These are phyloP conservation scores for Panicum hallii DNA, from an alignment of 202 grass and related monocot genomes.

Conservation along the genomic window DNA sequence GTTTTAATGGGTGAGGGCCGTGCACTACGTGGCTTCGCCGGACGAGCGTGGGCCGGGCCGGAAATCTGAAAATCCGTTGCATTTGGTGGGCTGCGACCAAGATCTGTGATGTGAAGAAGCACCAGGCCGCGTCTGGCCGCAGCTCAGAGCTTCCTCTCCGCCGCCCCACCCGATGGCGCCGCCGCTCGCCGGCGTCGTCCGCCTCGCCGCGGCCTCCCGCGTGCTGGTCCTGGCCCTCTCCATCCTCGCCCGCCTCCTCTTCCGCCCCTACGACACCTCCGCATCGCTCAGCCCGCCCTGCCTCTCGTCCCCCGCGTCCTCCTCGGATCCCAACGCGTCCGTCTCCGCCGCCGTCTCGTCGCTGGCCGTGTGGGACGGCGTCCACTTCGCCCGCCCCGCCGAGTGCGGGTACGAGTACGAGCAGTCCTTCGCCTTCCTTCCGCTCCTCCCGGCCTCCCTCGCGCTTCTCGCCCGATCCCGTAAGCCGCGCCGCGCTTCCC, in stretches of 20 bases:
- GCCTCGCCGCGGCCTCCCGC: slow-evolving; percentile 58
- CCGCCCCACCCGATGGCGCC: background rate
- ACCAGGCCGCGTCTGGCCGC: too few relatives aligned
- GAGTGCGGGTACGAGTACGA: slow-evolving; percentile 99
- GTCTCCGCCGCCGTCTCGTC: slow-evolving; percentile 59
- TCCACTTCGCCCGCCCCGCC: slow-evolving; percentile 75
- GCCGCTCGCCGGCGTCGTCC: slow-evolving; percentile 46
- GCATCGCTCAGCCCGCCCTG: slow-evolving; percentile 70
- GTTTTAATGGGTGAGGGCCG: too few relatives aligned
- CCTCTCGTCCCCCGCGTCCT: slow-evolving; percentile 21
- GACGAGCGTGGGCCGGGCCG: too few relatives aligned
- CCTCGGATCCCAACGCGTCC: background rate
- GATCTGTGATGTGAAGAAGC: too few relatives aligned
- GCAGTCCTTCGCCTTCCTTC: slow-evolving; percentile 89
- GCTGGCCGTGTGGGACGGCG: slow-evolving; percentile 85
- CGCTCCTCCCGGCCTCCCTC: slow-evolving; percentile 69
- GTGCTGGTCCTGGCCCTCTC: slow-evolving; percentile 63
- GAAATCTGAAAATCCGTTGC: too few relatives aligned
- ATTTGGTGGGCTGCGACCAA: too few relatives aligned
- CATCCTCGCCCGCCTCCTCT: slow-evolving; percentile 61
- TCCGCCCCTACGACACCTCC: slow-evolving; percentile 91
- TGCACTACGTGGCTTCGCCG: too few relatives aligned
- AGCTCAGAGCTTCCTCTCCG: too few relatives aligned
- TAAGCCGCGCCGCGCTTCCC: slow-evolving; percentile 32
- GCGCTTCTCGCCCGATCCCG: slow-evolving; percentile 70